A percentile compares a stretch with the other conserved stretches of the same genome.
Evolutionary conservation across 306 rosid species (phyloP).

Genomic region (Acmispon strigosus): DNA sequence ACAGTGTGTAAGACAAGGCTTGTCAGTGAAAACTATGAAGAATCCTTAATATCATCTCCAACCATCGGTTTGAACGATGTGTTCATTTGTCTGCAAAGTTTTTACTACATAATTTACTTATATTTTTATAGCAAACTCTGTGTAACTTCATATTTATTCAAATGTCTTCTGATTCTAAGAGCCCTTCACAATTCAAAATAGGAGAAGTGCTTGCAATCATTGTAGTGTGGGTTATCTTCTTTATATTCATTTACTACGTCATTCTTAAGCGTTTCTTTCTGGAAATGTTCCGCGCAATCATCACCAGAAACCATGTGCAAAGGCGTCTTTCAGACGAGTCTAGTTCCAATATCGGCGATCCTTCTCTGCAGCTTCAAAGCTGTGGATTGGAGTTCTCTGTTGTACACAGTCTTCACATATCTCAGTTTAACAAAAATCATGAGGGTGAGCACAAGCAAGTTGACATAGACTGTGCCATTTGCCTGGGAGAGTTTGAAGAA

Average conservation of each 20-base stretch:
- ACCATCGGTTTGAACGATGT: not conserved
- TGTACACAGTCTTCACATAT: conserved; percentile 24
- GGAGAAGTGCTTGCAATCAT: conserved; percentile 7
- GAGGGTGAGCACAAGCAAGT: conserved; percentile 11
- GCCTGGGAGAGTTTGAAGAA: conserved; percentile 57
- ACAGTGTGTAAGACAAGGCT: not conserved
- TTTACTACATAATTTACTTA: not conserved
- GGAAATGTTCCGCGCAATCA: not conserved
- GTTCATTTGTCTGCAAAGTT: not conserved
- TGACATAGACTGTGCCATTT: conserved; percentile 40
- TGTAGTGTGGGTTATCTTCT: not conserved
- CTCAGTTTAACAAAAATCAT: conserved; percentile 35
- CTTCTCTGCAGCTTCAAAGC: conserved; percentile 30
- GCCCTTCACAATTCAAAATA: not conserved
- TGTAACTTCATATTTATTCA: not conserved
- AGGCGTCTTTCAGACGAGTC: conserved; percentile 10
- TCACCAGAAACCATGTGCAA: conserved; percentile 12
- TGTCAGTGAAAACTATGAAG: not conserved
- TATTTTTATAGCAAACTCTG: not conserved
- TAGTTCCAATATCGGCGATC: conserved; percentile 3
- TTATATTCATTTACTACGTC: conserved; percentile 8
- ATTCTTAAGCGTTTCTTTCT: not conserved
- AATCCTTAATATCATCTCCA: conserved; percentile 9
- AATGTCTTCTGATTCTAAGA: conserved; percentile 14
- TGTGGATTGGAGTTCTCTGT: conserved; percentile 27